Base-by-base conservation (phyloP, 129 eudicot species). In the Saposhnikovia divaricata region DNA sequence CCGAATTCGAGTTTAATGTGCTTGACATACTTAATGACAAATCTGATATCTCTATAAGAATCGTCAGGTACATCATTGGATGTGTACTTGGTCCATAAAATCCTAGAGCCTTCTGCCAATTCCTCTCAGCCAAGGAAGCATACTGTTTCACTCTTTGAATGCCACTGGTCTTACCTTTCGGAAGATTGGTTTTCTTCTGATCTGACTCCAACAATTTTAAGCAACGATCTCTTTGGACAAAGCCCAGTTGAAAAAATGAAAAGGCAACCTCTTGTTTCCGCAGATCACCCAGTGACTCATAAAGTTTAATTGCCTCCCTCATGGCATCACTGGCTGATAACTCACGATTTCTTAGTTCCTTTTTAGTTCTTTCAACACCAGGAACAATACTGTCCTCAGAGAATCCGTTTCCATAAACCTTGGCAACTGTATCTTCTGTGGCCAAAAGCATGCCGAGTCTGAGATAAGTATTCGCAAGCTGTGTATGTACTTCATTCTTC, bases 241-340 rank as follows among this genome's bases (percentile, higher is more conserved):
- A 92, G 39, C 93, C 98, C 43, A 96, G 93, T 80, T 96, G 99
- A 82, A 86, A 89, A 88, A 90, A 84, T 15, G 97, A 93, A 85
- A 86, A 96, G 6, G 99, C 98, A 74, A 94, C 97, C 85, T 96
- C 99, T 83, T 96, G 99, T 80, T 80, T 92, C 31, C 99, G 90
- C 72, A 88, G 76, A 63, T 89, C 99, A 83, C 98, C 99, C 74
- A 96, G 80, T 34, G 89, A 86, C 83, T 96, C 99, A 38, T 90
- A 96, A 15, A 90, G 31, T 34, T 87, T 85, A 78, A 96, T 81
- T 42, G 99, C 99, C 86, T 90, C 98, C 12, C 89, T 86, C 38
- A 96, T 89, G 79, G 98, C 96, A 78, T 96, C 99, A 86, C 83
- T 96, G 23, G 98, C 98, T 44, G 98, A 89, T 72, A 92, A 87